Base-by-base conservation (phyloP, 2,329 filamentous ascomycete genomes). In the Coniosporium tulheliwenetii region DNA sequence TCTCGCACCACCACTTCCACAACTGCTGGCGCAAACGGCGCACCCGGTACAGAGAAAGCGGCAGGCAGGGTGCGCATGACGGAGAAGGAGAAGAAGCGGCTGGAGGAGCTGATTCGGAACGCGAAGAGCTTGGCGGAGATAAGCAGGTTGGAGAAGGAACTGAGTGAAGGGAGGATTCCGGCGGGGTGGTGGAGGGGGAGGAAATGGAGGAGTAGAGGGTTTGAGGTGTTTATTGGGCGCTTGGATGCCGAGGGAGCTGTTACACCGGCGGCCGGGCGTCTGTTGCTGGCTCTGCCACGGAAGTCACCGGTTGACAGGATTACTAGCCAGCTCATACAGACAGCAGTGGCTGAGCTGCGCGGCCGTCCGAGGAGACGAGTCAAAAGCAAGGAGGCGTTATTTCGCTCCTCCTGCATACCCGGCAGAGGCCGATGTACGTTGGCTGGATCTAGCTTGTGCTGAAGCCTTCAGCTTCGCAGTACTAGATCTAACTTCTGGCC, bases 61-160 rank as follows among this genome's bases (percentile, higher is more conserved):
- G 19, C 19, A 3, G 64, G 71, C 31, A 83, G 81, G 59, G 74
- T 83, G 42, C 84, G 87, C 63, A 68, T 94, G 50, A 95, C 87
- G 3, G 85, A 89, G 32, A 79, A 79, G 55, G 91, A 98, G 71
- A 82, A 81, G 67, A 81, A 81, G 69, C 75, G 77, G 47, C 75
- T 96, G 45, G 79, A 93, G 63, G 80, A 85, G 54, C 71, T 89
- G 64, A 93, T 98, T 60, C 78, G 78, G 61, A 85, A 84, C 54
- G 89, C 91, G 5, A 86, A 81, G 59, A 93, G 81, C 54, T 60
- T 98, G 54, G 81, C 86, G 50, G 91, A 96, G 65, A 93, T 98
- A 56, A 80, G 85, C 43, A 73, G 77, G 49, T 60, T 98, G 56
- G 91, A 98, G 67, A 93, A 89, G 67, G 85, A 91, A 61, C 64